Base-by-base conservation (phyloP, 2,329 filamentous ascomycete genomes). In the Epichloe hybrida region DNA sequence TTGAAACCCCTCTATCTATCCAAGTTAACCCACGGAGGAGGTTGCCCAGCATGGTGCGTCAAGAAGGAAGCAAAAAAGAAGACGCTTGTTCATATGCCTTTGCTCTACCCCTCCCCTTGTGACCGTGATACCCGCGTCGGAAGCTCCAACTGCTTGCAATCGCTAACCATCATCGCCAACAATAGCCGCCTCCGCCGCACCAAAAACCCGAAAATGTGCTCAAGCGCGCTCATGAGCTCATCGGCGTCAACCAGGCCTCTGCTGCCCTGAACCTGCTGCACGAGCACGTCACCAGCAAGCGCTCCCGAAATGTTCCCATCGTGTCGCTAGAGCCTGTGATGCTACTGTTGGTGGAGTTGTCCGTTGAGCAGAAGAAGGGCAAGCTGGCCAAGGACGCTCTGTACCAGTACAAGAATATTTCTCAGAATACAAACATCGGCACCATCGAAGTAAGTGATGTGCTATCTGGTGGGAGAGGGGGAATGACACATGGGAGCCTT, bases 351-450 rank as follows among this genome's bases (percentile, higher is more conserved):
- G 91, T 98, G 64, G 89, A 97, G 72, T 81, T 97, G 53, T 95
- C 87, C 59, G 93, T 98, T 64, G 91, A 97, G 65, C 83, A 96
- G 63, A 89, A 93, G 74, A 98, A 97, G 74, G 93, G 93, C 62
- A 98, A 98, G 73, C 80, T 93, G 54, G 93, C 91, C 69, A 98
- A 98, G 79, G 93, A 98, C 74, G 93, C 93, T 55, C 79, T 98
- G 46, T 98, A 97, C 70, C 93, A 96, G 70, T 98, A 98, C 80
- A 98, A 98, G 79, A 98, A 98, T 71, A 97, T 96, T 60, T 91
- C 90, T 51, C 93, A 98, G 71, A 98, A 98, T 74, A 95, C 91
- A 61, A 97, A 97, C 67, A 89, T 98, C 59, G 89, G 82, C 61
- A 98, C 93, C 55, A 98, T 98, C 68, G 93, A 97, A 81, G 86